These are phyloP conservation scores for Colletotrichum tropicicola DNA, from an alignment of 2,329 filamentous ascomycete genomes.

Conservation along the genomic window DNA sequence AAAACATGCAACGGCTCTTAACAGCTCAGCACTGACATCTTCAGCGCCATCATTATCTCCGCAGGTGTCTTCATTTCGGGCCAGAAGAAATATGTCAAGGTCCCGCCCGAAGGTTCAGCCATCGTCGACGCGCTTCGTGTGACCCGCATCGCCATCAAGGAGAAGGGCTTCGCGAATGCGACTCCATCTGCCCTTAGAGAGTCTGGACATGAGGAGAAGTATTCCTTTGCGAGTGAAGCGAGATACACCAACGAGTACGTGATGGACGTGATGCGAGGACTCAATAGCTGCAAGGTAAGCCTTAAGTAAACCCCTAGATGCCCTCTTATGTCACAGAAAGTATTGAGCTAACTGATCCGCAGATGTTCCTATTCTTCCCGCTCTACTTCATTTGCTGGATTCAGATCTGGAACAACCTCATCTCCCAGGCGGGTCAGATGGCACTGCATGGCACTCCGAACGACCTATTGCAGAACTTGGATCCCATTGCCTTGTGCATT, in stretches of 20 bases:
- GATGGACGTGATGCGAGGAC: slow-evolving; percentile 32
- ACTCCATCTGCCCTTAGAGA: slow-evolving; percentile 30
- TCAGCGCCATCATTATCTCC: slow-evolving; percentile 15
- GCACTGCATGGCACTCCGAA: slow-evolving; percentile 35
- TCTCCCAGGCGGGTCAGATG: slow-evolving; percentile 38
- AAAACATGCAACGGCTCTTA: neutral
- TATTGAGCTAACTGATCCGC: neutral
- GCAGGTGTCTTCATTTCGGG: slow-evolving; percentile 9
- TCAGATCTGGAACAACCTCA: slow-evolving; percentile 44
- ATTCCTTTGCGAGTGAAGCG: slow-evolving; percentile 32
- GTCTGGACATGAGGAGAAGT: slow-evolving; percentile 30
- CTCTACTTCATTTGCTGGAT: slow-evolving; percentile 49
- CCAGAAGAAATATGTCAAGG: slow-evolving; percentile 19
- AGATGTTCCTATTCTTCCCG: slow-evolving; percentile 32
- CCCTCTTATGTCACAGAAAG: too few relatives aligned
- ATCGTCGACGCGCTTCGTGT: slow-evolving; percentile 31
- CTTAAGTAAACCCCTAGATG: neutral
- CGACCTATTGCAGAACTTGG: slow-evolving; percentile 39
- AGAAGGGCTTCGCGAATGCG: slow-evolving; percentile 28
- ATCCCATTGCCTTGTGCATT: slow-evolving; percentile 37
- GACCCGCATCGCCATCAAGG: slow-evolving; percentile 31
- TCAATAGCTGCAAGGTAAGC: slow-evolving; percentile 36
- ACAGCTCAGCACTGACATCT: neutral
- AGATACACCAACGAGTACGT: slow-evolving; percentile 37
- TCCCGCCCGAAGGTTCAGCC: slow-evolving; percentile 12